Evolutionary conservation across 139 green algal species (phyloP).

Genomic region (Chlamydomonas sphaeroides): DNA sequence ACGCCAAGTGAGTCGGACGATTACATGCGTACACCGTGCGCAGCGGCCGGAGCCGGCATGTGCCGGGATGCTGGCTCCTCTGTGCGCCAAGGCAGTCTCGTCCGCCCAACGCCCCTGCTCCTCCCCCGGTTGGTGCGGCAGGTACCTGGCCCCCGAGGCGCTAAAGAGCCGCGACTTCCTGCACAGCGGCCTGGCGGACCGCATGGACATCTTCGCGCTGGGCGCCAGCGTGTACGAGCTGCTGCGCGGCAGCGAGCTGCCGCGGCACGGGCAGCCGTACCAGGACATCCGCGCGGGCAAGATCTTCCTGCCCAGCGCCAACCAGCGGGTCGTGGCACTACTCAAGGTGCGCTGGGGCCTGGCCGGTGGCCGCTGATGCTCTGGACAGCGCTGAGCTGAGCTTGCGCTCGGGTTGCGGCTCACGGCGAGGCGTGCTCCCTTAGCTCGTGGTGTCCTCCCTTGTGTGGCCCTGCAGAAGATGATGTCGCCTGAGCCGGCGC

Average conservation of each 20-base stretch:
- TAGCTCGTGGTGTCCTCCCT: too few species aligned
- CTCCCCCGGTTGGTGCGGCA: too few species aligned
- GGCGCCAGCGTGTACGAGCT: constrained; percentile 89
- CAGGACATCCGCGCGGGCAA: constrained; percentile 67
- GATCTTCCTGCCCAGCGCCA: constrained; percentile 70
- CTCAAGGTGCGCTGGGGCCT: constrained; percentile 61
- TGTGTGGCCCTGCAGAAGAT: constrained; percentile 54
- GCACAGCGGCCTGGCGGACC: constrained; percentile 66
- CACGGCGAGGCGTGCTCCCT: too few species aligned
- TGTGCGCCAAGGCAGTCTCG: too few species aligned
- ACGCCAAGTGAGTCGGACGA: constrained; percentile 70
- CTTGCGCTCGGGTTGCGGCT: too few species aligned
- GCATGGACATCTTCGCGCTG: constrained; percentile 93
- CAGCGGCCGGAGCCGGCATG: too few species aligned
- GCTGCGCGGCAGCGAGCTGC: constrained; percentile 63
- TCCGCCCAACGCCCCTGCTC: too few species aligned
- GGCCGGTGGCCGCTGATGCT: too few species aligned
- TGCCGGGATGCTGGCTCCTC: too few species aligned
- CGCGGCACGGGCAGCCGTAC: constrained; percentile 62
- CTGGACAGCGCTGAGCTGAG: too few species aligned
- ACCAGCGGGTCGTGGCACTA: constrained; percentile 54
- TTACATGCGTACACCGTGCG: background rate
- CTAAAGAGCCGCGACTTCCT: constrained; percentile 67
- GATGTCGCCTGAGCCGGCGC: constrained; percentile 63
- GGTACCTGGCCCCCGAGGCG: constrained; percentile 90